Evolutionary conservation across 345 rosid species (phyloP), one percentile per base, ranked within the genome.

Genomic region (Pseudoturritis turrita): DNA sequence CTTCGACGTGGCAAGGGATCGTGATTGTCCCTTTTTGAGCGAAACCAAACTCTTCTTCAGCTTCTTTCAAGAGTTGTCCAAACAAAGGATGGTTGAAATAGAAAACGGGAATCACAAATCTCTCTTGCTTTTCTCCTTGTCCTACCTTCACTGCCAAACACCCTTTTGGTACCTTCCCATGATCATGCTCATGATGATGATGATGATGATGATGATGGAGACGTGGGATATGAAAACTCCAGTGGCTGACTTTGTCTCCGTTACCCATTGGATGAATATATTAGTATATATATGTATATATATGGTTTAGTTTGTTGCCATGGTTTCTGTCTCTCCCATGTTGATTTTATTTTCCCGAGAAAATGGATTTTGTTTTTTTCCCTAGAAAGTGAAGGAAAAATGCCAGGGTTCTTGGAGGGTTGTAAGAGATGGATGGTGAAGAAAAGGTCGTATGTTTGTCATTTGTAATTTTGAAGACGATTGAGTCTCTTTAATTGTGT

Each of bases 21-120:
- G 88, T 80, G 67, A 86, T 86, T 6, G 86, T 79, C 2, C 90
- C 90, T 63, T 86, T 84, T 49, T 86, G 90, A 52, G 82, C 85
- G 31, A 84, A 86, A 3, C 90, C 89, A 44, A 81, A 86, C 65
- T 86, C 89, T 49, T 82, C 77, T 55, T 86, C 89, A 4, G 89
- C 87, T 45, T 80, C 84, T 45, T 80, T 82, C 79, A 86, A 63
- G 53, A 86, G 87, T 64, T 82, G 84, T 59, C 77, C 62, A 66
- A 86, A 86, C 71, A 86, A 47, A 22, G 89, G 89, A 41, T 86
- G 89, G 62, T 86, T 84, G 22, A 86, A 83, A 62, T 83, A 86
- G 13, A 81, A 8, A 56, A 86, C 86, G 0, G 89, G 89, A 37
- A 86, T 79, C 62, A 86, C 87, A 63, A 86, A 83, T 80, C 87